Evolutionary conservation across 73 alveolate genomes (phyloP).

Genomic region (Paramecium sonneborni): DNA sequence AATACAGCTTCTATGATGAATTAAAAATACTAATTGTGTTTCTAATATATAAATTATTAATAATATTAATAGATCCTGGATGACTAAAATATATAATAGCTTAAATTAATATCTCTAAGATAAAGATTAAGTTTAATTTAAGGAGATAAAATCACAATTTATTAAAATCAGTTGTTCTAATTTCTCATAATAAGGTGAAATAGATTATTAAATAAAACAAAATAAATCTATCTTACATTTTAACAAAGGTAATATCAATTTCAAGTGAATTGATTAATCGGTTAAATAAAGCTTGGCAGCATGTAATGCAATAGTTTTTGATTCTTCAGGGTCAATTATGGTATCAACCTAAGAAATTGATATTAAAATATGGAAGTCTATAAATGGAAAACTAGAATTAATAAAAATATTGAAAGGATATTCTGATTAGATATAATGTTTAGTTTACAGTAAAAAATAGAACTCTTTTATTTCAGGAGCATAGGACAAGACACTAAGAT

Average conservation of each 20-base stretch:
- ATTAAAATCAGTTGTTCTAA: background rate
- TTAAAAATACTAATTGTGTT: background rate
- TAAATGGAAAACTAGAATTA: background rate
- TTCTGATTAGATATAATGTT: background rate
- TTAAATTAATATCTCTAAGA: background rate
- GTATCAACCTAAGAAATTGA: background rate
- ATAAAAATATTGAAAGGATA: background rate
- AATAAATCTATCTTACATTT: no score
- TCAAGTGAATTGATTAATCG: background rate
- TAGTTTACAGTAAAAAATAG: background rate
- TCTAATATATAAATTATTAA: background rate
- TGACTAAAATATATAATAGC: background rate
- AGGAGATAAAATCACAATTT: background rate
- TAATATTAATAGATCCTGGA: background rate
- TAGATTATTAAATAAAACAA: no score
- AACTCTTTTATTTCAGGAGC: background rate
- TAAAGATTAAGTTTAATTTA: background rate
- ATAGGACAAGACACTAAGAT: background rate
- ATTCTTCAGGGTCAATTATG: background rate
- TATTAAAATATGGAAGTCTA: background rate
- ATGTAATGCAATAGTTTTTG: background rate
- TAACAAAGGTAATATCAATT: background rate
- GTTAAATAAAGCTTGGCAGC: background rate
- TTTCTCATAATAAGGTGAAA: no score
- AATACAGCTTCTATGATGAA: background rate